Conservation (phyloP, 2,329 filamentous ascomycete species). For the Ophiostoma montium region DNA sequence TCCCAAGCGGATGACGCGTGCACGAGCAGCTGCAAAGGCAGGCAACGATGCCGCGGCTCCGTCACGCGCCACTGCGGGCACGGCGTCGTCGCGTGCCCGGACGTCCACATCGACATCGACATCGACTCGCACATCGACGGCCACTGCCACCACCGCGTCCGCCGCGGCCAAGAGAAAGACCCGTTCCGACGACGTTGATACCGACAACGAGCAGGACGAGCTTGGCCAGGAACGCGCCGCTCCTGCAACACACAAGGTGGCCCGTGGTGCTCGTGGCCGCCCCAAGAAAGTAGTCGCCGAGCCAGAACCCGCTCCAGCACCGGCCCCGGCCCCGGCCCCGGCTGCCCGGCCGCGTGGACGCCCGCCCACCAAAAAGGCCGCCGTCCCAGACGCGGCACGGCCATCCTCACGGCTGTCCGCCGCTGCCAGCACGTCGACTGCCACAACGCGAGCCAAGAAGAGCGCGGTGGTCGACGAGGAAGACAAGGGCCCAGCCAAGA, state of each 20-base stretch:
- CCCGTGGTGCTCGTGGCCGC: slow-evolving; percentile 31
- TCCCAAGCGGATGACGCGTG: slow-evolving; percentile 19
- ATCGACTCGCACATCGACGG: slow-evolving; percentile 23
- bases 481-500: slow-evolving; percentile 16
- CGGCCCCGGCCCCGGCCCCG: slow-evolving; percentile 9
- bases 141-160: slow-evolving; percentile 17
- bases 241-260: slow-evolving; percentile 16
- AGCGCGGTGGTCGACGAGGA: slow-evolving; percentile 13
- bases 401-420: slow-evolving; percentile 2
- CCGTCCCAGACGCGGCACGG: slow-evolving; percentile 2
- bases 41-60: slow-evolving; percentile 15
- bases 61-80: slow-evolving; percentile 18
- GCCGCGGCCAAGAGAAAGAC: slow-evolving; percentile 36
- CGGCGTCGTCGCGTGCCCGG: slow-evolving; percentile 26
- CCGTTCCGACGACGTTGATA: slow-evolving; percentile 35
- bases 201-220: slow-evolving; percentile 24
- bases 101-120: slow-evolving; percentile 14
- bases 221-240: slow-evolving; percentile 13
- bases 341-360: slow-evolving; percentile 10
- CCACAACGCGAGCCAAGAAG: slow-evolving; percentile 21
- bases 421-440: neutral
- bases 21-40: slow-evolving; percentile 29
- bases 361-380: slow-evolving; percentile 16
- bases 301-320: slow-evolving; percentile 13
- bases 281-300: slow-evolving; percentile 28